A percentile compares a stretch with the other conserved stretches of the same genome.
phyloP scores from a whole-genome alignment of 2,329 filamentous ascomycete species.

The Trichoderma citrinoviride region DNA sequence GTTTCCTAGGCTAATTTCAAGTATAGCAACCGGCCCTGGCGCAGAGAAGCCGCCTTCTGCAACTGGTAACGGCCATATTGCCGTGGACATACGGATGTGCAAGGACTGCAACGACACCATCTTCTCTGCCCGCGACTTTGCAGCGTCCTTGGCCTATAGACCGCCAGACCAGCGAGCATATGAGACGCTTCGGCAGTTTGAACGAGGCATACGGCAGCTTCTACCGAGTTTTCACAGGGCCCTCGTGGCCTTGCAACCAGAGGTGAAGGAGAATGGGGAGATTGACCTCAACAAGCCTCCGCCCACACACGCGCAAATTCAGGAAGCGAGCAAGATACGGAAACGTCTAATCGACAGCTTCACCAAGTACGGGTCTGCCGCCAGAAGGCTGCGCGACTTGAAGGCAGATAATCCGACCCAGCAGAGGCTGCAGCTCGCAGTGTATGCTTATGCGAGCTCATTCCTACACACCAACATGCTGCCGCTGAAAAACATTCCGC shows the following conservation, averaged over 20 bases:
- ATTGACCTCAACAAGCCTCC: slow-evolving; percentile 42
- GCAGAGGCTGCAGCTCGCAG: slow-evolving; percentile 70
- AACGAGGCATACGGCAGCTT: slow-evolving; percentile 77
- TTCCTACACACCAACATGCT: slow-evolving; percentile 92
- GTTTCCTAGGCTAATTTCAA: not conserved
- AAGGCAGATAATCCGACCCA: slow-evolving; percentile 71
- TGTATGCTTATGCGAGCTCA: slow-evolving; percentile 76
- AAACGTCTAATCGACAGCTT: slow-evolving; percentile 87
- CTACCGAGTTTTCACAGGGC: slow-evolving; percentile 82
- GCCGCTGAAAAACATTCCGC: slow-evolving; percentile 72
- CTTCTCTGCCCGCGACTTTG: slow-evolving; percentile 71
- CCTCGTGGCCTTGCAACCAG: slow-evolving; percentile 65
- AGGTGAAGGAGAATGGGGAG: slow-evolving; percentile 40
- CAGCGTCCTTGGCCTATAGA: slow-evolving; percentile 63
- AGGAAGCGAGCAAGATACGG: slow-evolving; percentile 85
- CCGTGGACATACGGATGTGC: slow-evolving; percentile 86
- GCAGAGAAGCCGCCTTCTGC: slow-evolving; percentile 42
- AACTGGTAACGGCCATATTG: slow-evolving; percentile 50
- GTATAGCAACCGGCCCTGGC: slow-evolving; percentile 29
- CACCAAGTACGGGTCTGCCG: slow-evolving; percentile 79
- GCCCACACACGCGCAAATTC: slow-evolving; percentile 64
- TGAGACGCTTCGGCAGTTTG: slow-evolving; percentile 80
- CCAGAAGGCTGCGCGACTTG: slow-evolving; percentile 76
- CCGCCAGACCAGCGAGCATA: slow-evolving; percentile 78
- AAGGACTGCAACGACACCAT: slow-evolving; percentile 72